Evolutionary conservation across 768 basidiomycete species (phyloP), one percentile per base, ranked within the genome.

Genomic region (Leccinum incarnatum): DNA sequence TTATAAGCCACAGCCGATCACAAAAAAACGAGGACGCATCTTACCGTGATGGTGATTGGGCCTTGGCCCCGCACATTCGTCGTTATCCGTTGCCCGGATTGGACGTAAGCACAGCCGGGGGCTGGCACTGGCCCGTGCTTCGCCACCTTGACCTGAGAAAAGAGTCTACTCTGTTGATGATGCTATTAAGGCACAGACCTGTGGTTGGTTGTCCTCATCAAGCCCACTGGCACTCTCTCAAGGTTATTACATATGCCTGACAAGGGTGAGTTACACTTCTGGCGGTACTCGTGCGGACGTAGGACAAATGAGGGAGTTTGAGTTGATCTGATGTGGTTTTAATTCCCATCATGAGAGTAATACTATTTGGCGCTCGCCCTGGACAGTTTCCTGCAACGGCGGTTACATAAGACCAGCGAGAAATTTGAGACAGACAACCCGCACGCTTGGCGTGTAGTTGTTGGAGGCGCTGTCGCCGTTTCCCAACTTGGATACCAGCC

Each of bases 41-140:
- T 27, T 51, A 47, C 7, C 32, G 58, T 47, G 36, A 32, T 17
- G 27, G 32, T 51, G 65, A 69, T 67, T 64, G 67, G 62, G 51
- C 32, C 37, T 29, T 12, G 21, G n/a, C 19, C 40, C 49, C 48
- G 57, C 67, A 68, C 67, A 68, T 65, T 70, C 63, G 58, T 68
- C 62, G 53, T 29, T 34, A 45, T 58, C 37, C 48, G 8, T 23
- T 42, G 34, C 53, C 65, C 46, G 65, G 47, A 53, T 55, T 45
- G 42, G n/a, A 21, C 23, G 12, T 25, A 25, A 48, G 27, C 23
- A 34, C 15, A 55, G 42, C 53, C 52, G 30, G 53, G 34, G 52
- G 40, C 34, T 19, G 32, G 34, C 34, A 48, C 46, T 42, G 37
- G 30, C 29, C 47, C 46, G 56, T 58, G 3, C 7, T 25, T 27